Percentiles rank a stretch among this genome's conserved stretches.
Conservation (phyloP, 371 early-diverging fungal species). For the Choanephora cucurbitarum region DNA sequence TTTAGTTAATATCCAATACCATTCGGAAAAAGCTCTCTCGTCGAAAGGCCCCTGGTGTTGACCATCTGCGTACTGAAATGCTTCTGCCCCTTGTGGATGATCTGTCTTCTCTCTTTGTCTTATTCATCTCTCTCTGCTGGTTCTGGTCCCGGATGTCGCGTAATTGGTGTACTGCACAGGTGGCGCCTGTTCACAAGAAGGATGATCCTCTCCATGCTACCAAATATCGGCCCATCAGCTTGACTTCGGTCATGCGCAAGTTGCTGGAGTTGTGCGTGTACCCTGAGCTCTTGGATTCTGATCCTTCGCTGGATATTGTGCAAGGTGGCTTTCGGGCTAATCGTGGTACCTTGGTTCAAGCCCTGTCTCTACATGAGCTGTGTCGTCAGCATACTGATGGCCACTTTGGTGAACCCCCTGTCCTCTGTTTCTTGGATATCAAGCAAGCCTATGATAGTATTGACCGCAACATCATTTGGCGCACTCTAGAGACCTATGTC, state of each 20-base stretch:
- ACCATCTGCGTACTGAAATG: conserved; percentile 31
- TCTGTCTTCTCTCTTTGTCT: background rate
- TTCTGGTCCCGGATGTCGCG: conserved; percentile 16
- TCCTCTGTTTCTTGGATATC: conserved; percentile 22
- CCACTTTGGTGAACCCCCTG: conserved; percentile 10
- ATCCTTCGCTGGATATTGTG: conserved; percentile 11
- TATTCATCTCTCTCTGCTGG: conserved; percentile 25
- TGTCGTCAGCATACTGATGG: conserved; percentile 7
- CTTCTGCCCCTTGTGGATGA: conserved; percentile 16
- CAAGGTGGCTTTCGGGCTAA: conserved; percentile 21
- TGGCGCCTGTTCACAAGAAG: conserved; percentile 27
- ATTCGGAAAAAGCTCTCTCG: conserved; percentile 2
- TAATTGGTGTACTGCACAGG: conserved; percentile 23
- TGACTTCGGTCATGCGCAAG: conserved; percentile 22
- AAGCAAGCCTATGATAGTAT: conserved; percentile 23
- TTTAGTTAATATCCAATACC: background rate
- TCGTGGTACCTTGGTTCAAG: conserved; percentile 22
- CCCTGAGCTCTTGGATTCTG: background rate
- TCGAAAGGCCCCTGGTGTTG: conserved; percentile 24
- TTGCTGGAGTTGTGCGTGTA: conserved; percentile 13
- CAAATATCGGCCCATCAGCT: conserved; percentile 25
- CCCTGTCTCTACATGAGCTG: conserved; percentile 7
- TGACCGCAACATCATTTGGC: conserved; percentile 20
- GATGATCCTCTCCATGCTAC: conserved; percentile 13
- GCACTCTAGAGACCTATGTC: background rate